Base-by-base conservation (phyloP, 73 alveolate species). In the Paramecium pentaurelia region DNA sequence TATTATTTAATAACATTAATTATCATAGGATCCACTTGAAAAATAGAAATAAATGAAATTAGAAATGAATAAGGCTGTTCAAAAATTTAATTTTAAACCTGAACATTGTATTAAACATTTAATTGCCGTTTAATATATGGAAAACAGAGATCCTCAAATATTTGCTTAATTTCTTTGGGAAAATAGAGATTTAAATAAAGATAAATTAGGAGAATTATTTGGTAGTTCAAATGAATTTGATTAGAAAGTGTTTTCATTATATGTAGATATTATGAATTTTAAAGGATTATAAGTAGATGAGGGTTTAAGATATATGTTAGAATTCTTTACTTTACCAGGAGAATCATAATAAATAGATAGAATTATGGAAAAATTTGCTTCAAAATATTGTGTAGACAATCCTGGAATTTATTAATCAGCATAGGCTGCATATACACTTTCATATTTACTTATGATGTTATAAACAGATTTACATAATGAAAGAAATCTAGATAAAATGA, bases 271-370 rank as follows among this genome's bases (percentile, higher is more conserved):
- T 12, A 95, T 95, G 83, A 97, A 97, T 93, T 98, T 98, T 90
- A 95, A 93, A 73, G 96, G 95, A 45, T 93, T 93, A 22, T 92
- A 93, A 86, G 95, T 97, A 16, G 98, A 97, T n/a, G 97, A 95
- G 49, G 98, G 99, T 3, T 64, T 98, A 59, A 95, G 98, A 94
- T 88, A 70, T 18, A 18, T 71, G 51, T 49, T 89, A 16, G 77
- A 47, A 45, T 71, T 14, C 77, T 89, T 44, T 16, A 71, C 85
- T 8, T 94, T 98, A 10, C 99, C 99, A 34, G 99, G 99, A 71
- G 99, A 98, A 96, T 99, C 99, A 0, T 97, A 98, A 95, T 92
- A 97, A 92, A 98, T 98, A n/a, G 99, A 98, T 92, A 94, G 99
- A 75, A 95, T 98, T 16, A 95, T 98, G 98, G 98, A 97, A 92